Percentiles rank a stretch among this genome's conserved stretches.
Evolutionary conservation across 2,329 filamentous ascomycete species (phyloP).

Genomic region (Ramichloridium luteum): DNA sequence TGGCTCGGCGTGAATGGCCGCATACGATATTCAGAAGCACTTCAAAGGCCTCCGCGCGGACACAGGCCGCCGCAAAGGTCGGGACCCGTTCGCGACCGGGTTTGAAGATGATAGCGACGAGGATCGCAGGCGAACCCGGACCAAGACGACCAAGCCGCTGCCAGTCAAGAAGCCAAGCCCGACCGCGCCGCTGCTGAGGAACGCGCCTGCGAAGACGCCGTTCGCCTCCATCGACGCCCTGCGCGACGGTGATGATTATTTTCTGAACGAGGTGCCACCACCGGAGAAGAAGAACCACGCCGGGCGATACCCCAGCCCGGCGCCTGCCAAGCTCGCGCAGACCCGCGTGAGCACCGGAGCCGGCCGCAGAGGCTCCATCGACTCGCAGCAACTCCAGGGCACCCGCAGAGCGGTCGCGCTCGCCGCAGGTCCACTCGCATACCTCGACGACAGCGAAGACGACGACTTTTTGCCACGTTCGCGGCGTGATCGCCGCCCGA

Average conservation of each 20-base stretch:
- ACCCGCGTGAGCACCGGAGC: slow-evolving; percentile 13
- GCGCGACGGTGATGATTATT: slow-evolving; percentile 18
- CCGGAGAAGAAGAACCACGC: slow-evolving; percentile 7
- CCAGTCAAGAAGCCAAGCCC: slow-evolving; percentile 12
- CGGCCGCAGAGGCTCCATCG: slow-evolving; percentile 14
- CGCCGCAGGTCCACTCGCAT: slow-evolving; percentile 21
- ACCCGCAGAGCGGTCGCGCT: slow-evolving; percentile 15
- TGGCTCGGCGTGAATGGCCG: slow-evolving; percentile 19
- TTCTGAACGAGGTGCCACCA: slow-evolving; percentile 15
- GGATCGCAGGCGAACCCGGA: slow-evolving; percentile 15
- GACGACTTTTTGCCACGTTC: slow-evolving; percentile 10
- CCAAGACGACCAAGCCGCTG: slow-evolving; percentile 14
- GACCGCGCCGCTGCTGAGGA: slow-evolving; percentile 2
- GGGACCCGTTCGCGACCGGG: slow-evolving; percentile 22
- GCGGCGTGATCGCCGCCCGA: slow-evolving; percentile 13
- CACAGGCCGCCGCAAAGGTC: slow-evolving; percentile 18
- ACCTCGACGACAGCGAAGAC: slow-evolving; percentile 24
- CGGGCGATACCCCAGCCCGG: slow-evolving; percentile 21
- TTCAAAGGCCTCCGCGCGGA: slow-evolving; percentile 23
- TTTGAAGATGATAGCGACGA: slow-evolving; percentile 24
- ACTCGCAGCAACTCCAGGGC: slow-evolving; percentile 1
- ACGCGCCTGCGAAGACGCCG: slow-evolving; percentile 7
- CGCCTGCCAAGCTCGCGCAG: slow-evolving; percentile 12
- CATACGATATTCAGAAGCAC: slow-evolving; percentile 21
- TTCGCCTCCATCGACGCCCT: slow-evolving; percentile 12